phyloP scores from a whole-genome alignment of 352 stramenopile species.

The Pythium biforme region DNA sequence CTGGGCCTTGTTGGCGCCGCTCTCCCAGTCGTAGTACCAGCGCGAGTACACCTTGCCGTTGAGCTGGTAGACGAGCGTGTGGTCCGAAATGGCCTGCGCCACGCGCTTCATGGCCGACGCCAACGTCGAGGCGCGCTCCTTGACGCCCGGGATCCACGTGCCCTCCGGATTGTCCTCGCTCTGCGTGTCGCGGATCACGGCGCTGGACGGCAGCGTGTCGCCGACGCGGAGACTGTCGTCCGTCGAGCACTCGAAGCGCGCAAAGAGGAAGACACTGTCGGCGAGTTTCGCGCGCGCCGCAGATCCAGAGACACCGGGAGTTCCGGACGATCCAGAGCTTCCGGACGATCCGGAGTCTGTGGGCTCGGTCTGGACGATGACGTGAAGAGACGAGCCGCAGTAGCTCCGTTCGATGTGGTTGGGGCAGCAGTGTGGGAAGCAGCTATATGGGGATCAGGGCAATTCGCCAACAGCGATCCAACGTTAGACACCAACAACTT shows the following conservation, averaged over 20 bases:
- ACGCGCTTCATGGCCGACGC: constrained; percentile 23
- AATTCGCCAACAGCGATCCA: neutral
- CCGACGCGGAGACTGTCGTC: constrained; percentile 34
- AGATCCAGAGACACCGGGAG: neutral
- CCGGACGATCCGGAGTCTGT: neutral
- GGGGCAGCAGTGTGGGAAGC: constrained; percentile 30
- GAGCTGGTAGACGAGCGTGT: constrained; percentile 36
- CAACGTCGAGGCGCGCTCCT: constrained; percentile 42
- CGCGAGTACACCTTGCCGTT: constrained; percentile 44
- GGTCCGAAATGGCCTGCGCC: constrained; percentile 16
- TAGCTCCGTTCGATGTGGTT: constrained; percentile 32
- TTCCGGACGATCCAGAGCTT: neutral
- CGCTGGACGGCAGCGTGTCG: constrained; percentile 45
- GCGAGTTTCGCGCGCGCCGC: constrained; percentile 11
- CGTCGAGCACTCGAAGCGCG: constrained; percentile 35
- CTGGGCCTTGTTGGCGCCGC: constrained; percentile 41
- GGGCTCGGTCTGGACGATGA: constrained; percentile 26
- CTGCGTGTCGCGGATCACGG: constrained; percentile 37
- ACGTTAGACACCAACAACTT: neutral
- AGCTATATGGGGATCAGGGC: constrained; percentile 4
- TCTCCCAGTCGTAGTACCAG: constrained; percentile 53
- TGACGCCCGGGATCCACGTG: constrained; percentile 49
- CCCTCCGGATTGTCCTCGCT: constrained; percentile 58
- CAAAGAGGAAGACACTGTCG: constrained; percentile 30
- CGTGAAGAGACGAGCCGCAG: constrained; percentile 33